These are phyloP conservation scores for Cladosporium austrohemisphaericum DNA, from an alignment of 2,329 filamentous ascomycete genomes.

Conservation along the genomic window DNA sequence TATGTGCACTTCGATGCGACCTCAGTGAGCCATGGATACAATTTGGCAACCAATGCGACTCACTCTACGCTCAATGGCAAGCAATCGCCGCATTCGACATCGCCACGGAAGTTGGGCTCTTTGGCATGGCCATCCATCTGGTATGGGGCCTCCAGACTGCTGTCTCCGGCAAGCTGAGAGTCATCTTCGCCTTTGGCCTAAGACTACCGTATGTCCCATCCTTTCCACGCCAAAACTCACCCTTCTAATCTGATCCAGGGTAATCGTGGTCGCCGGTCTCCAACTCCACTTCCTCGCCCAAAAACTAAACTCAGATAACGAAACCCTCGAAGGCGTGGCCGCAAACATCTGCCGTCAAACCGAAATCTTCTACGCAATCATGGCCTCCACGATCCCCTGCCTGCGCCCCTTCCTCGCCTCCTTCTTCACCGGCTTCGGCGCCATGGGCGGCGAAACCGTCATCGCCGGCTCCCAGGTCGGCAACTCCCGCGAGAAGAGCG, in stretches of 20 bases:
- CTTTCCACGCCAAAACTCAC: conserved; percentile 21
- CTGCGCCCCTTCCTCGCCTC: conserved; percentile 35
- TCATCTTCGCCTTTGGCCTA: conserved; percentile 12
- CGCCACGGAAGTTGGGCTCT: conserved; percentile 19
- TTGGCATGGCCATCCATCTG: conserved; percentile 6
- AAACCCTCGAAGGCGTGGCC: conserved; percentile 36
- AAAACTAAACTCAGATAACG: conserved; percentile 34
- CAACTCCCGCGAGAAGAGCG: background rate
- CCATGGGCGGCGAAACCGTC: conserved; percentile 19
- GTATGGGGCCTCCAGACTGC: conserved; percentile 14
- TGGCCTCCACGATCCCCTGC: conserved; percentile 37
- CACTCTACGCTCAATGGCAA: conserved; percentile 34
- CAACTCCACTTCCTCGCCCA: conserved; percentile 37
- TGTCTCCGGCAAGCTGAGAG: conserved; percentile 2
- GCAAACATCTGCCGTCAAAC: conserved; percentile 37
- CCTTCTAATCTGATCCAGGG: conserved; percentile 31
- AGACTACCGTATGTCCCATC: conserved; percentile 15
- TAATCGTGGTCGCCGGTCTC: conserved; percentile 39
- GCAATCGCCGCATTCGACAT: conserved; percentile 40
- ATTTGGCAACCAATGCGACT: background rate
- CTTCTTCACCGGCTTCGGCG: conserved; percentile 34
- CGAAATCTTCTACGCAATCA: conserved; percentile 35
- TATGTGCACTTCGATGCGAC: conserved; percentile 19
- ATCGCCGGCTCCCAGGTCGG: conserved; percentile 14
- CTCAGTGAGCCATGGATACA: conserved; percentile 18